These are phyloP conservation scores for Asclepias syriaca DNA, from an alignment of 257 asterid species.

Conservation along the genomic window DNA sequence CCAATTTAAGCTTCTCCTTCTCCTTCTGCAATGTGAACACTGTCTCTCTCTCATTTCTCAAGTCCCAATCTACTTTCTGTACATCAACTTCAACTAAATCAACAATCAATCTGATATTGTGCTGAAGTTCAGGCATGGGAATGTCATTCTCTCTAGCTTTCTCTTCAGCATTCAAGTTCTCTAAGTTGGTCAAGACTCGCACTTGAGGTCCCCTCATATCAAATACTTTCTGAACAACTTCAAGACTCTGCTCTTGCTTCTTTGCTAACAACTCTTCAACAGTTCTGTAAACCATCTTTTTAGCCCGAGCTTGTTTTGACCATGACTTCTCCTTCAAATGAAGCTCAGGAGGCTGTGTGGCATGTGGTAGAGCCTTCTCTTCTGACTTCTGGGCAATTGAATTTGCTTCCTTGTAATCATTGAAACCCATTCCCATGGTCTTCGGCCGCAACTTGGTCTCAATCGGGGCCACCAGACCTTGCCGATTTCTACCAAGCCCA, in stretches of 20 bases:
- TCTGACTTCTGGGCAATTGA: slow-evolving; percentile 44
- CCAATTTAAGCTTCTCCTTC: slow-evolving; percentile 64
- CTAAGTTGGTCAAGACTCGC: slow-evolving; percentile 78
- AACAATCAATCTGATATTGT: slow-evolving; percentile 67
- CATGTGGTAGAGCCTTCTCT: slow-evolving; percentile 35
- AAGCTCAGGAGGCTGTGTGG: slow-evolving; percentile 34
- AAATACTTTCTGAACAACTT: slow-evolving; percentile 72
- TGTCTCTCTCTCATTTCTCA: slow-evolving; percentile 85
- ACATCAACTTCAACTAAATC: slow-evolving; percentile 74
- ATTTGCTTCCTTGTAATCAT: slow-evolving; percentile 60
- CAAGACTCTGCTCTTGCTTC: slow-evolving; percentile 75
- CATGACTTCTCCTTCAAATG: slow-evolving; percentile 59
- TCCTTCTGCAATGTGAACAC: slow-evolving; percentile 77
- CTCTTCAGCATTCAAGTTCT: slow-evolving; percentile 84
- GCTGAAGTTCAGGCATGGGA: slow-evolving; percentile 95
- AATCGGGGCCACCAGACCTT: slow-evolving; percentile 77
- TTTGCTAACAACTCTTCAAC: slow-evolving; percentile 70
- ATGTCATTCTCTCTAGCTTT: slow-evolving; percentile 60
- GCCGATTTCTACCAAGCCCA: slow-evolving; percentile 81
- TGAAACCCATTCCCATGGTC: slow-evolving; percentile 91
- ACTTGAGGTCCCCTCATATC: slow-evolving; percentile 99
- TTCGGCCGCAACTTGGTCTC: slow-evolving; percentile 81
- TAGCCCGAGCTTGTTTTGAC: slow-evolving; percentile 58
- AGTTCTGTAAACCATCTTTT: slow-evolving; percentile 57
- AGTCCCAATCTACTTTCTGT: slow-evolving; percentile 67